phyloP scores from a whole-genome alignment of 164 flowering plant genomes.

The Aristolochia californica region DNA sequence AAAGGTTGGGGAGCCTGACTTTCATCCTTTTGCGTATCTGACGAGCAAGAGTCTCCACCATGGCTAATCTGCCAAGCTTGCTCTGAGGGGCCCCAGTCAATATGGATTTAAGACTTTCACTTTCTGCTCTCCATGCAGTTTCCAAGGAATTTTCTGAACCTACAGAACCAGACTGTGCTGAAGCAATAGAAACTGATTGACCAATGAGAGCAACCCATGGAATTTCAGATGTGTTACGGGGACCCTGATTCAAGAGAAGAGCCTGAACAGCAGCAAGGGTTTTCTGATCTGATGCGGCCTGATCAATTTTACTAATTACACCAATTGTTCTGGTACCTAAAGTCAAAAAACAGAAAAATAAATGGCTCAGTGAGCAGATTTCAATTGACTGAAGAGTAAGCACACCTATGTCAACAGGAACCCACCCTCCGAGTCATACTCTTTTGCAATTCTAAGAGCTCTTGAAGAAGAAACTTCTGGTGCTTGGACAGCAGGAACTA shows the following conservation, averaged over 20 bases:
- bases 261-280: slow-evolving; percentile 98
- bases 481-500: slow-evolving; percentile 84
- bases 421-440: slow-evolving; percentile 77
- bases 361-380: not conserved
- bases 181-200: slow-evolving; percentile 90
- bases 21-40: slow-evolving; percentile 95
- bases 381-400: not conserved
- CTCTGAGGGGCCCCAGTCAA: slow-evolving; percentile 82
- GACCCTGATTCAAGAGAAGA: slow-evolving; percentile 78
- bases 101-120: slow-evolving; percentile 87
- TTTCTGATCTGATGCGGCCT: slow-evolving; percentile 78
- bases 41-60: slow-evolving; percentile 79
- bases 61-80: slow-evolving; percentile 90
- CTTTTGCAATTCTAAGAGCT: slow-evolving; percentile 78
- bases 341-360: slow-evolving; percentile 4
- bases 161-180: slow-evolving; percentile 76
- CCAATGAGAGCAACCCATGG: slow-evolving; percentile 98
- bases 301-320: slow-evolving; percentile 94
- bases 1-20: slow-evolving; percentile 84
- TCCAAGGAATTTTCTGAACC: slow-evolving; percentile 87
- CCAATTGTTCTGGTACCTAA: slow-evolving; percentile 95
- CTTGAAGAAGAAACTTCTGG: slow-evolving; percentile 85
- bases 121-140: slow-evolving; percentile 98
- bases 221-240: slow-evolving; percentile 80
- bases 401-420: slow-evolving; percentile 1